These are phyloP conservation scores for Candida berthetii DNA, from an alignment of 805 yeast genomes.

Conservation along the genomic window DNA sequence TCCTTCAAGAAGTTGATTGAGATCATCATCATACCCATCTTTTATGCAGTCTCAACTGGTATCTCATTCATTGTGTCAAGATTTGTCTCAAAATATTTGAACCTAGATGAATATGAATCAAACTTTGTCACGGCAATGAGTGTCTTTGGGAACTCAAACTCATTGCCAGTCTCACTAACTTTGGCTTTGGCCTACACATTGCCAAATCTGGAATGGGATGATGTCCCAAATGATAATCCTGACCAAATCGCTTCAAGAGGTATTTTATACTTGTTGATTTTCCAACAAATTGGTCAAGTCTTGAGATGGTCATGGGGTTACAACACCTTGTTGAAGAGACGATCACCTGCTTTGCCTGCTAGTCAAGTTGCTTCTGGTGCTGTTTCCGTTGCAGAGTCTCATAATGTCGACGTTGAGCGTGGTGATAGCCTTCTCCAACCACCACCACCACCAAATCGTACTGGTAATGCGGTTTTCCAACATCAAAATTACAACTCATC, in stretches of 20 bases:
- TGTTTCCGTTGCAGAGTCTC: too few species aligned
- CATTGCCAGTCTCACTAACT: conserved; percentile 88
- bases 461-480: not conserved
- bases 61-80: conserved; percentile 64
- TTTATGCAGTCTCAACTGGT: conserved; percentile 76
- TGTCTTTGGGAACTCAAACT: conserved; percentile 93
- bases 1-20: conserved; percentile 75
- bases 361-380: too few species aligned
- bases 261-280: conserved; percentile 62
- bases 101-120: conserved; percentile 66
- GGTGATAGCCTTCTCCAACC: not conserved
- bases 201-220: conserved; percentile 74
- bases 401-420: conserved; percentile 14
- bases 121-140: conserved; percentile 97
- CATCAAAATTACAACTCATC: too few species aligned
- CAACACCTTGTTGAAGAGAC: conserved; percentile 56
- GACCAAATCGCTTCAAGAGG: conserved; percentile 77
- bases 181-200: conserved; percentile 71
- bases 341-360: too few species aligned
- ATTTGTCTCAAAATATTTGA: conserved; percentile 43
- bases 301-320: conserved; percentile 88
- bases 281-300: conserved; percentile 80
- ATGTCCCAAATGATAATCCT: conserved; percentile 55
- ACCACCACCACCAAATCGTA: not conserved
- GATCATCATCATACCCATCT: conserved; percentile 76